Conservation (phyloP, 2,329 filamentous ascomycete genomes). For the Microcyclospora tardicrescens region DNA sequence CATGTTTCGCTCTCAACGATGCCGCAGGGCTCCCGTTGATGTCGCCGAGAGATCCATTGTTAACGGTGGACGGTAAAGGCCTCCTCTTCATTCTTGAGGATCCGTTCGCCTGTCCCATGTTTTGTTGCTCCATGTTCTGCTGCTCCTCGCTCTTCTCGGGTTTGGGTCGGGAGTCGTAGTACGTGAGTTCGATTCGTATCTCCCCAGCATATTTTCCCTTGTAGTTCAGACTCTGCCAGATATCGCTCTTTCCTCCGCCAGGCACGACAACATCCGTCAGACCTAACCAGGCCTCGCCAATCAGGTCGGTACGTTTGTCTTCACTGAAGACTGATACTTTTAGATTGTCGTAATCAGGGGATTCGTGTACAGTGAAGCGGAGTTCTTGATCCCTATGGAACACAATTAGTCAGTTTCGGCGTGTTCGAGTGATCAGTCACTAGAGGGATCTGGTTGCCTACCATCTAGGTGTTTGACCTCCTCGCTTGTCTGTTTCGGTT, state of each 20-base stretch:
- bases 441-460: conserved; percentile 35
- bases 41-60: conserved; percentile 31
- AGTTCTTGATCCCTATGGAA: conserved; percentile 85
- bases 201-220: conserved; percentile 94
- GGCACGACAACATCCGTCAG: conserved; percentile 66
- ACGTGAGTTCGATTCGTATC: conserved; percentile 88
- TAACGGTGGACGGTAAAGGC: conserved; percentile 69
- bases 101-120: conserved; percentile 6
- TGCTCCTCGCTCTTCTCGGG: conserved; percentile 48
- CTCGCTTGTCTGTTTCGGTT: conserved; percentile 83
- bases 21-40: conserved; percentile 13
- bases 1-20: conserved; percentile 21
- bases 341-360: conserved; percentile 86
- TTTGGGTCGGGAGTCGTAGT: conserved; percentile 81
- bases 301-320: conserved; percentile 93
- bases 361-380: conserved; percentile 91
- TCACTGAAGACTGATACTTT: conserved; percentile 97
- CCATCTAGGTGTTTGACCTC: conserved; percentile 93
- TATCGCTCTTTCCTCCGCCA: conserved; percentile 84
- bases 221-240: conserved; percentile 80
- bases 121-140: conserved; percentile 15
- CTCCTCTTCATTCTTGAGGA: conserved; percentile 54
- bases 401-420: conserved; percentile 4
- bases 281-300: conserved; percentile 86
- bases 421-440: conserved; percentile 1